Conservation (phyloP, 306 rosid genomes). For the Amphicarpaea edgeworthii region DNA sequence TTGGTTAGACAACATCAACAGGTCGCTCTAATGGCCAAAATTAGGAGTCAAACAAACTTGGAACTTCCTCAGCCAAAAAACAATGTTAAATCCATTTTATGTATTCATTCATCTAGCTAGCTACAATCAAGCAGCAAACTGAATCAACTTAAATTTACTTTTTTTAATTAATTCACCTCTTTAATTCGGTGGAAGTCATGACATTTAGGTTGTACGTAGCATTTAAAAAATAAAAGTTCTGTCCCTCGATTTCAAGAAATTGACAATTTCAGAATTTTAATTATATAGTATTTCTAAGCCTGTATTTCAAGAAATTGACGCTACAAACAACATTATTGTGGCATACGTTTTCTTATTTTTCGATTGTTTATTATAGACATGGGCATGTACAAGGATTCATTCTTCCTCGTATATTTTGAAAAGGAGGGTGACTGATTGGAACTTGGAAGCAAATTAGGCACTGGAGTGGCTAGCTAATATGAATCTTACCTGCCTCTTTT, state of each 20-base stretch:
- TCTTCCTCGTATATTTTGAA: neutral
- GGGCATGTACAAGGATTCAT: neutral
- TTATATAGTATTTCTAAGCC: neutral
- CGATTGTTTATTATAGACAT: neutral
- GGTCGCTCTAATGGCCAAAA: conserved; percentile 33
- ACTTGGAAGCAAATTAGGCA: neutral
- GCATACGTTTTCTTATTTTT: neutral
- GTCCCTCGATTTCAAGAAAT: conserved; percentile 4
- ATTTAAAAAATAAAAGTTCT: neutral
- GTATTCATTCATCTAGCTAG: too few species aligned
- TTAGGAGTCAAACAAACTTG: neutral
- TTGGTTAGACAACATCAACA: conserved; percentile 28
- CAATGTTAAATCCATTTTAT: neutral
- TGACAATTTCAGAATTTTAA: conserved; percentile 41
- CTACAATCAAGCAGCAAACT: neutral
- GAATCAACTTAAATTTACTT: neutral
- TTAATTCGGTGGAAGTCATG: conserved; percentile 11
- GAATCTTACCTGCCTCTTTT: neutral
- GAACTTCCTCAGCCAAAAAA: neutral
- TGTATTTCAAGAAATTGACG: neutral
- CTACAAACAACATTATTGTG: neutral
- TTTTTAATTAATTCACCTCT: neutral
- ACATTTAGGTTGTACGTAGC: neutral
- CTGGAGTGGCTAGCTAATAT: neutral
- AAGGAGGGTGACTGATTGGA: neutral